Conservation (phyloP, 2,329 filamentous ascomycete species). For the Apiospora saccharicola region DNA sequence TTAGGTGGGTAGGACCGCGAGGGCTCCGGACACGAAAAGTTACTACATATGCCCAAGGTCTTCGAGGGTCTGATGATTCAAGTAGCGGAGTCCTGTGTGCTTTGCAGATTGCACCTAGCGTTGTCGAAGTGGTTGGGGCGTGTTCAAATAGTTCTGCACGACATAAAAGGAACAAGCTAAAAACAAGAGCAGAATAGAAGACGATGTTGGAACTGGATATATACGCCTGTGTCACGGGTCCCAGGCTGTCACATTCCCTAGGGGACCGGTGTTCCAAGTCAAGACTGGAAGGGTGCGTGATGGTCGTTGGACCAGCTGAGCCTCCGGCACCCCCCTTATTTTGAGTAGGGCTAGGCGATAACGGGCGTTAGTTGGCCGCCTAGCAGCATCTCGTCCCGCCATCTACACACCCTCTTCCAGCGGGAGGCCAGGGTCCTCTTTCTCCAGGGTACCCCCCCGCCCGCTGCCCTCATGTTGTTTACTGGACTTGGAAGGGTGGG, state of each 20-base stretch:
- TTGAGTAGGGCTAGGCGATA: background rate
- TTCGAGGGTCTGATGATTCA: conserved; percentile 20
- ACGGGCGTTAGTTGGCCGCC: conserved; percentile 12
- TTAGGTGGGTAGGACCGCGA: conserved; percentile 16
- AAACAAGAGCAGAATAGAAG: background rate
- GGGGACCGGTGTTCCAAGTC: conserved; percentile 16
- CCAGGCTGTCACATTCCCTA: conserved; percentile 13
- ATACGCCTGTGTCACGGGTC: conserved; percentile 14
- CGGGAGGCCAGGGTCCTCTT: conserved; percentile 11
- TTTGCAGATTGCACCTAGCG: background rate
- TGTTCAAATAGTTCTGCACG: background rate
- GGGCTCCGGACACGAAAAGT: conserved; percentile 4
- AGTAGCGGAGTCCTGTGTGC: conserved; percentile 16
- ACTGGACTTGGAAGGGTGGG: background rate
- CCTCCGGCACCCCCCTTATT: background rate
- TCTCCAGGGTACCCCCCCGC: background rate
- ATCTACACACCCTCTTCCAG: conserved; percentile 13
- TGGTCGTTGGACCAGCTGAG: background rate
- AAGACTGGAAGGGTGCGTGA: conserved; percentile 12
- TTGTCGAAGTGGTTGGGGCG: background rate
- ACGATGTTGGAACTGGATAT: background rate
- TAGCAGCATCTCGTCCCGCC: background rate
- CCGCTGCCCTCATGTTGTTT: background rate
- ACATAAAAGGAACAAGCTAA: background rate
- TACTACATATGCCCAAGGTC: conserved; percentile 1